phyloP scores from a whole-genome alignment of 208 protist genomes.

The Leishmania martiniquensis region DNA sequence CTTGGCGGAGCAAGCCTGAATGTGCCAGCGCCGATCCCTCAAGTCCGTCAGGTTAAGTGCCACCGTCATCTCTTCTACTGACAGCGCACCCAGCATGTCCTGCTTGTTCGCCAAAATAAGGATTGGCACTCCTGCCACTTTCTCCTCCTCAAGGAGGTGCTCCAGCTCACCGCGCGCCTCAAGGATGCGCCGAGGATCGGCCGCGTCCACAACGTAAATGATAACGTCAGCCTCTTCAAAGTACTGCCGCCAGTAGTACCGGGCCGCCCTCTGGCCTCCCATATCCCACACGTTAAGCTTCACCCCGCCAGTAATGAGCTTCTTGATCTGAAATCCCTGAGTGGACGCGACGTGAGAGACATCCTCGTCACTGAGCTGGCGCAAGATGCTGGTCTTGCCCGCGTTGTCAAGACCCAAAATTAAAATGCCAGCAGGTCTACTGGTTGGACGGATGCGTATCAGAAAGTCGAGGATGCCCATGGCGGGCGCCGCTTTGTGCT shows the following conservation, averaged over 20 bases:
- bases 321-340: slow-evolving; percentile 98
- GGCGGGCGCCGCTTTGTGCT: neutral
- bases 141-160: slow-evolving; percentile 94
- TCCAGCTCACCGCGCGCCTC: slow-evolving; percentile 92
- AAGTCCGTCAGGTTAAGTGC: slow-evolving; percentile 81
- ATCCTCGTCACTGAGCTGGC: slow-evolving; percentile 94
- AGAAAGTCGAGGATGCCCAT: slow-evolving; percentile 95
- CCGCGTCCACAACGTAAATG: slow-evolving; percentile 95
- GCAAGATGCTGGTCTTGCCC: slow-evolving; percentile 97
- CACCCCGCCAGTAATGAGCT: slow-evolving; percentile 82
- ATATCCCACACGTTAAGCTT: slow-evolving; percentile 98
- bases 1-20: slow-evolving; percentile 95
- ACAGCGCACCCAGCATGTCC: slow-evolving; percentile 92
- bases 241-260: slow-evolving; percentile 98
- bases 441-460: slow-evolving; percentile 74
- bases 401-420: slow-evolving; percentile 98
- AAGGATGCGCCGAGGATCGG: slow-evolving; percentile 86
- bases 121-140: slow-evolving; percentile 92
- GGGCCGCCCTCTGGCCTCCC: slow-evolving; percentile 94
- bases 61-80: slow-evolving; percentile 66
- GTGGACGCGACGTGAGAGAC: slow-evolving; percentile 94
- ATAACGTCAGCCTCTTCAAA: slow-evolving; percentile 94
- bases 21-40: slow-evolving; percentile 89
- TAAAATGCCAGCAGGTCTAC: slow-evolving; percentile 89
- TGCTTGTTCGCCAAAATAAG: slow-evolving; percentile 98